Percentiles rank a stretch among this genome's conserved stretches.
phyloP scores from a whole-genome alignment of 805 yeast genomes.

The Monosporozyma solicola region DNA sequence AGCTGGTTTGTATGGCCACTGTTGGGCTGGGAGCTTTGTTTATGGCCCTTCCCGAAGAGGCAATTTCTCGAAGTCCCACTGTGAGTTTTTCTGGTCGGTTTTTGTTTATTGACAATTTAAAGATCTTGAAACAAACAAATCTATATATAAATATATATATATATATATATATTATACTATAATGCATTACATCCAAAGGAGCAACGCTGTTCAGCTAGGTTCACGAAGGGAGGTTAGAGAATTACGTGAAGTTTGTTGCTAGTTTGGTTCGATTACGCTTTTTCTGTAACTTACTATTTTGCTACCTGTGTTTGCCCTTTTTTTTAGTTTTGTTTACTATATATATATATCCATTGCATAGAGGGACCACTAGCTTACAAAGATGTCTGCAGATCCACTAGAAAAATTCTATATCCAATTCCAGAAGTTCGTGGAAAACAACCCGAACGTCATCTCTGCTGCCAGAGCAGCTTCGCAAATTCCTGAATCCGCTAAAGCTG shows the following conservation, averaged over 20 bases:
- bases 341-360: neutral
- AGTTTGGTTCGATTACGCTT: too few relatives aligned
- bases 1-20: too few relatives aligned
- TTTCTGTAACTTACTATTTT: too few relatives aligned
- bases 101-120: neutral
- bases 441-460: slow-evolving; percentile 30
- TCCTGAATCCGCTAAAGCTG: slow-evolving; percentile 40
- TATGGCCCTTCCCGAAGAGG: neutral
- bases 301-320: neutral
- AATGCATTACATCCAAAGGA: neutral
- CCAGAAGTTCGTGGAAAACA: slow-evolving; percentile 34
- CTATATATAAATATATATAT: neutral
- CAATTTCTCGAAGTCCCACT: neutral
- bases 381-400: slow-evolving; percentile 22
- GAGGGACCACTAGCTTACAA: neutral
- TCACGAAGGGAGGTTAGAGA: too few relatives aligned
- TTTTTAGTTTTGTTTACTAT: neutral
- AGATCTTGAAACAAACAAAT: neutral
- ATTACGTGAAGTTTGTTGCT: too few relatives aligned
- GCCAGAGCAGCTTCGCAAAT: slow-evolving; percentile 28
- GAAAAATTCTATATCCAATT: slow-evolving; percentile 37
- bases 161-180: too few relatives aligned
- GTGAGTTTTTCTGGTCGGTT: neutral
- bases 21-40: too few relatives aligned
- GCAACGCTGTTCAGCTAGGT: neutral